Conservation (phyloP, 371 early-diverging fungal genomes). For the Rhizopus stolonifer region DNA sequence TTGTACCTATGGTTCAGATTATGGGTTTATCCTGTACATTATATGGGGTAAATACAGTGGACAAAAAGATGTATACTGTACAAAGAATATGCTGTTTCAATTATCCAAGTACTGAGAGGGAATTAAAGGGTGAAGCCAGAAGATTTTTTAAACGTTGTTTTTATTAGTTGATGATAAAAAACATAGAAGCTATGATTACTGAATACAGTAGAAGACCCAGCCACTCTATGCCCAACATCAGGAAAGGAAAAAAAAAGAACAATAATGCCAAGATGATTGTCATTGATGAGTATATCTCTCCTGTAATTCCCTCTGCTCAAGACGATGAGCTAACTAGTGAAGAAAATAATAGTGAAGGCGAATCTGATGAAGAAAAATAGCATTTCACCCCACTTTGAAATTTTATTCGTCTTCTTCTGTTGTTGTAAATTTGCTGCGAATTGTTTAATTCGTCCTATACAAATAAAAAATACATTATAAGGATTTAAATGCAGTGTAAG, state of each 20-base stretch:
- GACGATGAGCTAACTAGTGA: neutral
- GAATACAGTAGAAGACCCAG: constrained; percentile 14
- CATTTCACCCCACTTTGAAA: too few species aligned
- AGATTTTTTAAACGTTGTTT: constrained; percentile 9
- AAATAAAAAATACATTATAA: too few species aligned
- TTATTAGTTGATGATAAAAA: constrained; percentile 7
- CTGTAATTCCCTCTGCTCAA: constrained; percentile 1
- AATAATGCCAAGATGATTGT: neutral
- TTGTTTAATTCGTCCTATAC: too few species aligned
- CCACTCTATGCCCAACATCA: constrained; percentile 9
- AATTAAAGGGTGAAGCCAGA: constrained; percentile 5
- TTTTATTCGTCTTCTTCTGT: too few species aligned
- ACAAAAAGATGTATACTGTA: constrained; percentile 11
- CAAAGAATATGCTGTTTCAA: constrained; percentile 7
- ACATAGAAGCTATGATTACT: constrained; percentile 8
- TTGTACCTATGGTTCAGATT: constrained; percentile 10
- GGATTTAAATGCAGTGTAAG: too few species aligned
- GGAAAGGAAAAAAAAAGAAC: constrained; percentile 12
- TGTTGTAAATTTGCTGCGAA: too few species aligned
- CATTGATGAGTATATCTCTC: constrained; percentile 13
- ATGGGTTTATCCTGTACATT: constrained; percentile 8
- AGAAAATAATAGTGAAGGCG: neutral
- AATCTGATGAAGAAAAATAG: neutral
- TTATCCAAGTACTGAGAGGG: constrained; percentile 15
- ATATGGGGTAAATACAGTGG: constrained; percentile 9